Base-by-base conservation (phyloP, 2,329 filamentous ascomycete species). In the Mollisia scopiformis region DNA sequence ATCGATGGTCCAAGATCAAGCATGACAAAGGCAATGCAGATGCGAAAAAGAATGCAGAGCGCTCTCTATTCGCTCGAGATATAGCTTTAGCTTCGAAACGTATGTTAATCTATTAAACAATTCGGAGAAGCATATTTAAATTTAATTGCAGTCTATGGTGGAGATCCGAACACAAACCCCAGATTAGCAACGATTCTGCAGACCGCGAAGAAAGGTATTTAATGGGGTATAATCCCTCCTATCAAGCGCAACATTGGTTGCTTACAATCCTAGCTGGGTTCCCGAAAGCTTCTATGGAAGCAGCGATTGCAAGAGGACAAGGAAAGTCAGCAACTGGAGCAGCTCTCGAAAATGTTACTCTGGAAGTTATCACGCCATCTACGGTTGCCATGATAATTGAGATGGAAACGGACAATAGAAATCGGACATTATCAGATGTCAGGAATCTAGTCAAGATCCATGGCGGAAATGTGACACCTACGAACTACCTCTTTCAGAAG, bases 1-100 rank as follows among this genome's bases (percentile, higher is more conserved):
- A 89, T 76, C 90, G 93, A 74, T 99, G 95, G 95, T 93, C 92
- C 60, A 96, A 95, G 72, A 98, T 97, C 78, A 91, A 89, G 73
- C 95, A 98, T 76, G 92, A 95, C 75, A 99, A 99, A 77, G 93
- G 89, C 55, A 91, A 89, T 63, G 90, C 88, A 60, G 95, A 99
- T 75, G 84, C 83, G 61, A 88, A 88, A 69, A 97, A 93, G 77
- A 92, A 87, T 76, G 84, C 83, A 46, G 82, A 88, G 68, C 88
- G 93, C 30, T 85, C 83, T 50, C 75, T 82, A 47, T 84, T 96
- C 69, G 83, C 88, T 23, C 88, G 91, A 67, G 85, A 89, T 62
- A 89, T 98, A 59, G 85, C 88, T 53, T 83, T 88, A 63, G 88
- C 88, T 61, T 91, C 91, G 1, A 93, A 90, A 78, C 79, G 90